phyloP scores from a whole-genome alignment of 345 rosid genomes.

The Eucalyptus sideroxylon region DNA sequence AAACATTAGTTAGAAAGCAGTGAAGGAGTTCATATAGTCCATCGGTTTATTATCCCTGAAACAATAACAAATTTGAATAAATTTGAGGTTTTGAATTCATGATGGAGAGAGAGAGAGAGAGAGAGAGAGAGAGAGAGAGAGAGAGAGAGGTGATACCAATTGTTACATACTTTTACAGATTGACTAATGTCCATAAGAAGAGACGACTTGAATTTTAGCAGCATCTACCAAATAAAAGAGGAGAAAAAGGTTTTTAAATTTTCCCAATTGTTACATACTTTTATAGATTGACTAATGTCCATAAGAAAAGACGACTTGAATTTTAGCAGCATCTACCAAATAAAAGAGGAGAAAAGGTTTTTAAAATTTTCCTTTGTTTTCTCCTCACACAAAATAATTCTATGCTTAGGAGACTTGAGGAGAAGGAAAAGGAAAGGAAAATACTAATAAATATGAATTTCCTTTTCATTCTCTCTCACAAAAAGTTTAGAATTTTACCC shows the following conservation, averaged over 20 bases:
- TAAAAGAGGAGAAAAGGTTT: not conserved
- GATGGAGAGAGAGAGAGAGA: too few species aligned
- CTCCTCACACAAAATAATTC: not conserved
- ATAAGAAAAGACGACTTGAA: not conserved
- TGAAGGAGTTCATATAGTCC: not conserved
- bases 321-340: not conserved
- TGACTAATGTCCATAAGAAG: not conserved
- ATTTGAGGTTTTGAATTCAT: not conserved
- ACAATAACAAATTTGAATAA: not conserved
- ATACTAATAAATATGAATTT: not conserved
- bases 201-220: not conserved
- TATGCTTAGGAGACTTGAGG: too few species aligned
- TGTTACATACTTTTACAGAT: too few species aligned
- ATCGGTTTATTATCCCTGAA: not conserved
- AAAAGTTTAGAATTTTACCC: not conserved
- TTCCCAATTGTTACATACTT: too few species aligned
- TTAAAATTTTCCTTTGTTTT: not conserved
- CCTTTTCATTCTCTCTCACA: not conserved
- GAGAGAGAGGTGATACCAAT: too few species aligned
- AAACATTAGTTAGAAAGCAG: not conserved
- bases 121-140: too few species aligned
- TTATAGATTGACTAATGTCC: not conserved
- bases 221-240: not conserved
- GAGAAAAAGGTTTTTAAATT: too few species aligned
- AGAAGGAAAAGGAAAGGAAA: not conserved